These are phyloP conservation scores for Barnettozyma vustinii DNA, from an alignment of 805 yeast species.

Conservation along the genomic window DNA sequence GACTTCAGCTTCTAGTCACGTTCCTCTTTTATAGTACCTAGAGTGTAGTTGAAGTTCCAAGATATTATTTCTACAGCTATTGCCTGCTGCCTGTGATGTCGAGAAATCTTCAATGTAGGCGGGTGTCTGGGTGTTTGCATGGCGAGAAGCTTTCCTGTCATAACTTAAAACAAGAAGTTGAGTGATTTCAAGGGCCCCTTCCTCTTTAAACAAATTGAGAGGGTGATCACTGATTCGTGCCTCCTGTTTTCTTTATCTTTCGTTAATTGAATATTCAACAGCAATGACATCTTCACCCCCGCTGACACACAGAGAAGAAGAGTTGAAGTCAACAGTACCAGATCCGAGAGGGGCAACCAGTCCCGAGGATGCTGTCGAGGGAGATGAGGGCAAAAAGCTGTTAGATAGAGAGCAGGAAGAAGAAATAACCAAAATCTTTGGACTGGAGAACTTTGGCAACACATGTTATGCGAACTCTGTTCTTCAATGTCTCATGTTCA, in stretches of 20 bases:
- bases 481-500: constrained; percentile 75
- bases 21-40: no score
- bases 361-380: background rate
- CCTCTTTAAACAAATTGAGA: background rate
- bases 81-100: no score
- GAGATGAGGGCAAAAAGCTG: background rate
- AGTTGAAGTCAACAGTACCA: background rate
- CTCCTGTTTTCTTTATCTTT: no score
- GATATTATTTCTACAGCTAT: no score
- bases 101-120: no score
- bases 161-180: no score
- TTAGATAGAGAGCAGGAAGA: background rate
- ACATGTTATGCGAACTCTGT: constrained; percentile 95
- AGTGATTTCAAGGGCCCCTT: no score
- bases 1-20: no score
- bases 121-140: no score
- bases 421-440: constrained; percentile 52
- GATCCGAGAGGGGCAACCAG: background rate
- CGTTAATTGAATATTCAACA: background rate
- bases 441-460: constrained; percentile 82
- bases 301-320: background rate
- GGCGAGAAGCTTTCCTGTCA: no score
- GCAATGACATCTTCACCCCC: background rate
- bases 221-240: background rate
- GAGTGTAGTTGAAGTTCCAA: no score